Conservation (phyloP, 495 filamentous ascomycete genomes). For the Penicillium argentinense region DNA sequence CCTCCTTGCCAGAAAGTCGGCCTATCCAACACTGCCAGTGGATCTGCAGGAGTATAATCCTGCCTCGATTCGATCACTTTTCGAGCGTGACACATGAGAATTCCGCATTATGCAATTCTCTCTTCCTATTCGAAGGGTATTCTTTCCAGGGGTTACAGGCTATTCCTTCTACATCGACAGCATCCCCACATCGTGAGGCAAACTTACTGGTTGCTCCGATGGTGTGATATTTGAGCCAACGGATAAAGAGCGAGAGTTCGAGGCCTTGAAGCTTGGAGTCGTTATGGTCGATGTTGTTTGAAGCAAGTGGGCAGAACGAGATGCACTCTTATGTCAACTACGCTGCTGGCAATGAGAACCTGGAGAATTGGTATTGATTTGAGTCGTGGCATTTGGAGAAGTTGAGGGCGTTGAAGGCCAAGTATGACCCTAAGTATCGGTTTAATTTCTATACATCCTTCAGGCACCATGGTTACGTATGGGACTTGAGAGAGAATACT, state of each 20-base stretch:
- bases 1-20: conserved; percentile 48
- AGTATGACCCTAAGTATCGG: conserved; percentile 53
- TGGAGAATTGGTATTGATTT: conserved; percentile 47
- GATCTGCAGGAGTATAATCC: conserved; percentile 46
- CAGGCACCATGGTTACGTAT: not conserved
- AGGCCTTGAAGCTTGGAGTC: conserved; percentile 39
- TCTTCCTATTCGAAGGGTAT: conserved; percentile 59
- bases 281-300: conserved; percentile 41
- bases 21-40: conserved; percentile 49
- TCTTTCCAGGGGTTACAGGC: conserved; percentile 45
- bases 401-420: conserved; percentile 48
- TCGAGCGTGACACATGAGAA: conserved; percentile 42
- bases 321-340: conserved; percentile 60
- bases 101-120: conserved; percentile 36
- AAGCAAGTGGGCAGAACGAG: conserved; percentile 34
- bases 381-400: conserved; percentile 48
- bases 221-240: conserved; percentile 37
- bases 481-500: not conserved
- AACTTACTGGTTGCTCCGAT: conserved; percentile 48
- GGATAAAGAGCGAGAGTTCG: conserved; percentile 23
- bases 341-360: conserved; percentile 53
- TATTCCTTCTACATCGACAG: conserved; percentile 30
- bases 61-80: too few relatives aligned
- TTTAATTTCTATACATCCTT: conserved; percentile 61
- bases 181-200: conserved; percentile 43